Conservation (phyloP, 2,329 filamentous ascomycete genomes). For the Aspergillus fumigatus region DNA sequence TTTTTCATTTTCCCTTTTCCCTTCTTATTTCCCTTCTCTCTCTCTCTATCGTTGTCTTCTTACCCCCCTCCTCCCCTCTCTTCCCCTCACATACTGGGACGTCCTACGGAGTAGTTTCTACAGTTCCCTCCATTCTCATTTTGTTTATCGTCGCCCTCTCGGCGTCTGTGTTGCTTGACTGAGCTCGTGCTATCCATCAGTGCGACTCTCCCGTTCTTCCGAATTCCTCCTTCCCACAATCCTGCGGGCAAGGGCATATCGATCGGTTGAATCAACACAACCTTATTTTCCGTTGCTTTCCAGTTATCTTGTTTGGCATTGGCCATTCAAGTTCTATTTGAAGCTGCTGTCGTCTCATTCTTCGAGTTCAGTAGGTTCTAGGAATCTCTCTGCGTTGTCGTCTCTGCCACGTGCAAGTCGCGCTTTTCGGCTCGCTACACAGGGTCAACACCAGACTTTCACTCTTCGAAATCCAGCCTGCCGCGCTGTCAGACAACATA, state of each 20-base stretch:
- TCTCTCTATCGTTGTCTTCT: slow-evolving; percentile 12
- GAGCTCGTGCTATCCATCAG: slow-evolving; percentile 18
- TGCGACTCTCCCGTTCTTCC: slow-evolving; percentile 17
- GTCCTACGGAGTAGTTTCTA: slow-evolving; percentile 11
- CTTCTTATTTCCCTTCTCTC: slow-evolving; percentile 15
- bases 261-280: slow-evolving; percentile 15
- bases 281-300: slow-evolving; percentile 3
- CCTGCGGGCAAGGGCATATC: slow-evolving; percentile 16
- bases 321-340: not conserved
- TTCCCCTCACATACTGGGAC: slow-evolving; percentile 16
- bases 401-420: slow-evolving; percentile 25
- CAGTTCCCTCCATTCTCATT: slow-evolving; percentile 13
- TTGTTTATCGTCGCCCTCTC: slow-evolving; percentile 12
- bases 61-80: slow-evolving; percentile 21
- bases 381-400: slow-evolving; percentile 5
- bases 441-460: slow-evolving; percentile 16
- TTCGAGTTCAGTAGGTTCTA: not conserved
- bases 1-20: slow-evolving; percentile 10
- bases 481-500: slow-evolving; percentile 1
- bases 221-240: slow-evolving; percentile 15
- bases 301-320: not conserved
- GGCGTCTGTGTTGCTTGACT: slow-evolving; percentile 20
- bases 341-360: not conserved
- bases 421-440: slow-evolving; percentile 16
- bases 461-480: slow-evolving; percentile 3